A percentile compares a stretch with the other conserved stretches of the same genome.
Evolutionary conservation across 1,284 basidiomycete species (phyloP).

Genomic region (Filobasidium uniguttulatum): DNA sequence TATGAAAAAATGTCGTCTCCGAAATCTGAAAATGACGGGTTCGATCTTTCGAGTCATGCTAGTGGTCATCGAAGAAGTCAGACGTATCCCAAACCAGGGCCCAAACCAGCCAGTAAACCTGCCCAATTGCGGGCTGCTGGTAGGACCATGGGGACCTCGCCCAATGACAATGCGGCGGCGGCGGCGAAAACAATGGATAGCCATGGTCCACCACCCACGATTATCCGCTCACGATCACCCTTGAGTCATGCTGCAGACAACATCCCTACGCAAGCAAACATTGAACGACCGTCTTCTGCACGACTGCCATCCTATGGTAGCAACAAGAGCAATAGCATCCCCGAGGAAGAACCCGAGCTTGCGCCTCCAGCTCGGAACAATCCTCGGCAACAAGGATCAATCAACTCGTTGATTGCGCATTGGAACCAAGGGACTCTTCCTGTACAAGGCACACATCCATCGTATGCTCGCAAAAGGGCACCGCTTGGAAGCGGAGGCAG

Average conservation of each 20-base stretch:
- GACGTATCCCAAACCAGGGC: slow-evolving; percentile 1
- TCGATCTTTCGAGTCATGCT: background rate
- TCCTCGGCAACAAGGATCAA: too few relatives aligned
- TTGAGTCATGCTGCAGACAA: background rate
- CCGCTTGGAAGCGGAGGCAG: slow-evolving; percentile 10
- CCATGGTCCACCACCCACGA: too few relatives aligned
- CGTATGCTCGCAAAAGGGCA: background rate
- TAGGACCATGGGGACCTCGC: too few relatives aligned
- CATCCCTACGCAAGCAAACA: background rate
- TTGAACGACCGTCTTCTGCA: background rate
- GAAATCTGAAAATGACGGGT: background rate
- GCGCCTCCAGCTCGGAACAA: too few relatives aligned
- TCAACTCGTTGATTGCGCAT: slow-evolving; percentile 14
- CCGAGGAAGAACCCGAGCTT: background rate
- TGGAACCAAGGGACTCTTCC: slow-evolving; percentile 13
- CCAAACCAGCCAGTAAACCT: slow-evolving; percentile 6
- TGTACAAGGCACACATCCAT: slow-evolving; percentile 3
- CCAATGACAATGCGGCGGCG: too few relatives aligned
- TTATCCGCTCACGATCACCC: too few relatives aligned
- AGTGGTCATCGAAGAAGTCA: background rate
- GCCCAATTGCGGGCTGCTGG: slow-evolving; percentile 3
- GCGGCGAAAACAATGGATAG: too few relatives aligned
- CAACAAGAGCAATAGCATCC: background rate
- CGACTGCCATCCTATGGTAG: background rate
- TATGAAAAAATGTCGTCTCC: slow-evolving; percentile 25